phyloP scores from a whole-genome alignment of 2,329 filamentous ascomycete genomes.

The Botryotinia globosa region DNA sequence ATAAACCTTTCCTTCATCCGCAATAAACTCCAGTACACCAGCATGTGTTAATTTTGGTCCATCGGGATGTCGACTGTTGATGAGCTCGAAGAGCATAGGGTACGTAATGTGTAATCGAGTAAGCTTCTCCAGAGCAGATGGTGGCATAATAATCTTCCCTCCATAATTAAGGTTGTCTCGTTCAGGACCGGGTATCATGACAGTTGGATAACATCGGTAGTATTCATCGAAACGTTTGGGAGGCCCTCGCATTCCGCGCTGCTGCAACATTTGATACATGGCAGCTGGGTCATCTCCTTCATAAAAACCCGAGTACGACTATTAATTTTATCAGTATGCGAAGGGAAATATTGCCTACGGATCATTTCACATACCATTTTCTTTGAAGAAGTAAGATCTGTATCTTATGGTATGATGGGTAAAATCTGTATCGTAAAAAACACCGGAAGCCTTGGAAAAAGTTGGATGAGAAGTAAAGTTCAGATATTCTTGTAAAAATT shows the following conservation, averaged over 20 bases:
- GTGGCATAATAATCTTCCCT: constrained; percentile 96
- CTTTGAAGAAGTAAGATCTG: not conserved
- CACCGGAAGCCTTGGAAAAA: not conserved
- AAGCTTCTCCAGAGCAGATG: constrained; percentile 93
- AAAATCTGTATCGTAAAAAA: not conserved
- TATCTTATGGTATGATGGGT: not conserved
- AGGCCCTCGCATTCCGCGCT: constrained; percentile 36
- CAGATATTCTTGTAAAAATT: not conserved
- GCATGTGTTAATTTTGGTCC: constrained; percentile 79
- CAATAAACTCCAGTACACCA: constrained; percentile 94
- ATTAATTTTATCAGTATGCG: constrained; percentile 23
- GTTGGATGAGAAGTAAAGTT: not conserved
- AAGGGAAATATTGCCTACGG: not conserved
- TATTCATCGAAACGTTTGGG: constrained; percentile 93
- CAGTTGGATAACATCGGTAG: constrained; percentile 93
- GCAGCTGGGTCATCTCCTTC: constrained; percentile 35
- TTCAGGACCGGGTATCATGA: constrained; percentile 89
- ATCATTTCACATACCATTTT: constrained; percentile 28
- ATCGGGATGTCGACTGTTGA: constrained; percentile 68
- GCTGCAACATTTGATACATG: constrained; percentile 37
- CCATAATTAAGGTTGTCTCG: constrained; percentile 90
- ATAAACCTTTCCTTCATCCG: constrained; percentile 95
- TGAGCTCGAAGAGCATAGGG: constrained; percentile 93
- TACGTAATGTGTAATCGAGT: constrained; percentile 95
- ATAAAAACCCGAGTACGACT: constrained; percentile 35